Evolutionary conservation across 148 eudicot genomes (phyloP).

Genomic region (Cornus kousa): DNA sequence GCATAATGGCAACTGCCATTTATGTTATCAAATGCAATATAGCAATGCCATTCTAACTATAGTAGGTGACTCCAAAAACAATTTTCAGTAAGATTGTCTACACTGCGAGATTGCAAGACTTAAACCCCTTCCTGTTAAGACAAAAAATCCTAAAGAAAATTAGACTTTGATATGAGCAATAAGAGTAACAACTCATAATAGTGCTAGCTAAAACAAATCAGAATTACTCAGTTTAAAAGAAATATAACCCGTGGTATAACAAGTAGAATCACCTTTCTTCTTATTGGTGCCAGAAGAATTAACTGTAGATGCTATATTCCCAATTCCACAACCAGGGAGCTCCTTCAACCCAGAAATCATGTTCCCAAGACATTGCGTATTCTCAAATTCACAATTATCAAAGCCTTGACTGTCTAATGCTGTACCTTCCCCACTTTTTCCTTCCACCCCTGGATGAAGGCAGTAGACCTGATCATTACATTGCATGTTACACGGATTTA

Average conservation of each 20-base stretch:
- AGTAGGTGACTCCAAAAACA: not conserved
- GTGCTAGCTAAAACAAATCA: not conserved
- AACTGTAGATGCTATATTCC: slow-evolving; percentile 30
- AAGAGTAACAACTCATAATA: not conserved
- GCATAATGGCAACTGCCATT: too few species aligned
- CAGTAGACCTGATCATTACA: slow-evolving; percentile 75
- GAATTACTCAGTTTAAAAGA: too few species aligned
- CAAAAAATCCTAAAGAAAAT: not conserved
- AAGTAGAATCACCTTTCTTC: slow-evolving; percentile 56
- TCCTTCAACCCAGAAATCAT: slow-evolving; percentile 46
- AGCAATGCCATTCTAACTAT: too few species aligned
- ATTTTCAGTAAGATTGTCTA: not conserved
- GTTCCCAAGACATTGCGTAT: slow-evolving; percentile 58
- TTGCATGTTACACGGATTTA: slow-evolving; percentile 74
- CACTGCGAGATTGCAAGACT: not conserved
- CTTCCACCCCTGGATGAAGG: slow-evolving; percentile 48
- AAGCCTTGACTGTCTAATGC: slow-evolving; percentile 43
- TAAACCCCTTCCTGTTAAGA: not conserved
- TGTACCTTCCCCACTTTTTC: slow-evolving; percentile 37
- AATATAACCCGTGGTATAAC: not conserved
- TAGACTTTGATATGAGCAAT: not conserved
- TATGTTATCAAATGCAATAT: too few species aligned
- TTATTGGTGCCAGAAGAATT: slow-evolving; percentile 45
- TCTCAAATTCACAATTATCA: slow-evolving; percentile 66
- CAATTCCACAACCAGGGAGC: slow-evolving; percentile 46